Evolutionary conservation across 768 basidiomycete species (phyloP), one percentile per base, ranked within the genome.

Genomic region (Cytidiella melzeri): DNA sequence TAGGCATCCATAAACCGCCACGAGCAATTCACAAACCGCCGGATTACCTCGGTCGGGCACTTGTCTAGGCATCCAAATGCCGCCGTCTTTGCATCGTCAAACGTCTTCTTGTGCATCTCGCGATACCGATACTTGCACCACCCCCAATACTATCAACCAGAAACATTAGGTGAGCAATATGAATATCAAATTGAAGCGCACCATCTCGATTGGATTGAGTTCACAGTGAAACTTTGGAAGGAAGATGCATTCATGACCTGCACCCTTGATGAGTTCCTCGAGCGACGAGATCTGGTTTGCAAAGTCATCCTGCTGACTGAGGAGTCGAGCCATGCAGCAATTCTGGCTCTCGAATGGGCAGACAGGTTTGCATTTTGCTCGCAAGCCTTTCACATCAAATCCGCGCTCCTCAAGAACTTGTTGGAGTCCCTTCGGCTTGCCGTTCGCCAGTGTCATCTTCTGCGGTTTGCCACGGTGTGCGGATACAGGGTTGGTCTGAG

Each of bases 181-280:
- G 39, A 42, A 40, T 20, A 34, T 15, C 52, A 15, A 7, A 34
- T 34, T 34, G 30, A 15, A 7, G 30, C 66, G 48, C 49, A 65
- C 67, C 67, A 73, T 70, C 58, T 75, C 72, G 58, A 76, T 76
- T 13, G 69, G 68, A 57, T 75, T 75, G 3, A 74, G 61, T 56
- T 76, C 67, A 56, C 71, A 73, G 43, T 75, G 70, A 55, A 72
- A 74, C 56, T 74, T 75, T 1, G 68, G 69, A 2, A 70, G 55
- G 54, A 75, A 73, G 26, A 73, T 63, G 47, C 64, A 68, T 26
- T 61, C 43, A 57, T 73, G 70, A 5, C 72, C 67, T 4, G 58
- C 50, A 13, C 47, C 51, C 38, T 52, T 54, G 50, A 70, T 69
- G 11, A 60, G 30, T 9, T 50, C 60, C 54, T 72, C 63, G 11